These are phyloP conservation scores for Ceratocystis papillata DNA, from an alignment of 2,329 filamentous ascomycete species.

Conservation along the genomic window DNA sequence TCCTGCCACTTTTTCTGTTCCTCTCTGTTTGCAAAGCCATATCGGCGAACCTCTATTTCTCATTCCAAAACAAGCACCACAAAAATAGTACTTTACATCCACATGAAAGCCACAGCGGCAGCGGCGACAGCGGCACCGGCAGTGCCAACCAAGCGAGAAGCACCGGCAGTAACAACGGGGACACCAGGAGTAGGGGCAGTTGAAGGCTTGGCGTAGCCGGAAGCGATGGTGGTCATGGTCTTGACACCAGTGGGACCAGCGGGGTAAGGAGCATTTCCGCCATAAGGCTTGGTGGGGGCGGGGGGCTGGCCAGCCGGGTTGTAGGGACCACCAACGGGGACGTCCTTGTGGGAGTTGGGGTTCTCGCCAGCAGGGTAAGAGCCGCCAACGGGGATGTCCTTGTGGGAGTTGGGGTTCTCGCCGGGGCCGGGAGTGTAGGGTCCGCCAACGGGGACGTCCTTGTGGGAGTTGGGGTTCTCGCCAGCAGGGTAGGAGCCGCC, in stretches of 20 bases:
- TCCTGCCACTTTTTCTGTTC: conserved; percentile 5
- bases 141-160: conserved; percentile 21
- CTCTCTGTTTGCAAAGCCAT: conserved; percentile 9
- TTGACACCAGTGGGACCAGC: conserved; percentile 12
- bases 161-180: conserved; percentile 21
- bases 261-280: neutral
- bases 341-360: neutral
- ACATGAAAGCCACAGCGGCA: conserved; percentile 23
- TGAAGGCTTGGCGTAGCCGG: conserved; percentile 11
- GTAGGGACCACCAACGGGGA: conserved; percentile 2
- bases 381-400: neutral
- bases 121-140: conserved; percentile 21
- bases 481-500: neutral
- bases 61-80: conserved; percentile 18
- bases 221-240: conserved; percentile 9
- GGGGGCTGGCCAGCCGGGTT: conserved; percentile 6
- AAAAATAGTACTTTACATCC: conserved; percentile 19
- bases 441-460: conserved; percentile 9
- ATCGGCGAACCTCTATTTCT: neutral
- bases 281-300: conserved; percentile 5
- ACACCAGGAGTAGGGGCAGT: conserved; percentile 4
- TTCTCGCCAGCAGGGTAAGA: neutral
- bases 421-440: neutral
- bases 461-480: neutral
- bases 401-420: neutral